Evolutionary conservation across 371 early-diverging fungal species (phyloP).

Genomic region (Mucor plumbeus): DNA sequence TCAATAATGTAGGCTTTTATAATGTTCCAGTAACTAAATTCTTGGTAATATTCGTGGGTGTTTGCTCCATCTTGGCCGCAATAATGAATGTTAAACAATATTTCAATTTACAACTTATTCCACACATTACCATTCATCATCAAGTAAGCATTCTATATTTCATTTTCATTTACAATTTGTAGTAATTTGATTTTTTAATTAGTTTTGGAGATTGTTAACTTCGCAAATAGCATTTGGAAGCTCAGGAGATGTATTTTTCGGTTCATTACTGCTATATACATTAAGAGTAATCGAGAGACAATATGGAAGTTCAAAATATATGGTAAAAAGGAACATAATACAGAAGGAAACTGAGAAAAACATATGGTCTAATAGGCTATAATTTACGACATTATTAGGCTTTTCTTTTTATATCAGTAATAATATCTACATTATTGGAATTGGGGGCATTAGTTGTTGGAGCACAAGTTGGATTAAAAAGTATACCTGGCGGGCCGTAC

Average conservation of each 20-base stretch:
- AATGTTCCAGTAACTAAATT: slow-evolving; percentile 76
- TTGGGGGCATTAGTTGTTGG: slow-evolving; percentile 56
- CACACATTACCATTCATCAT: slow-evolving; percentile 69
- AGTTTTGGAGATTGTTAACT: slow-evolving; percentile 69
- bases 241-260: slow-evolving; percentile 73
- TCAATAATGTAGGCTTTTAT: slow-evolving; percentile 55
- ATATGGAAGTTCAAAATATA: slow-evolving; percentile 74
- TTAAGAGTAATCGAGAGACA: slow-evolving; percentile 76
- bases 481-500: slow-evolving; percentile 70
- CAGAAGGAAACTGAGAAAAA: too few relatives aligned
- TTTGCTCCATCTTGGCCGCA: slow-evolving; percentile 61
- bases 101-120: slow-evolving; percentile 67
- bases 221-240: slow-evolving; percentile 67
- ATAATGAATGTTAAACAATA: slow-evolving; percentile 60
- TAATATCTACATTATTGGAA: slow-evolving; percentile 61
- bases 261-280: slow-evolving; percentile 66
- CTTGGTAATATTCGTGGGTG: slow-evolving; percentile 60
- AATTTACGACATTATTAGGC: slow-evolving; percentile 41
- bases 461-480: slow-evolving; percentile 52
- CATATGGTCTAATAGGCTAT: too few relatives aligned
- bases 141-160: slow-evolving; percentile 52
- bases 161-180: background rate
- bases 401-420: slow-evolving; percentile 59
- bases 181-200: background rate
- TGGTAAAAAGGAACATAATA: slow-evolving; percentile 35